Conservation (phyloP, 116 monocot genomes). For the Thalassia testudinum region DNA sequence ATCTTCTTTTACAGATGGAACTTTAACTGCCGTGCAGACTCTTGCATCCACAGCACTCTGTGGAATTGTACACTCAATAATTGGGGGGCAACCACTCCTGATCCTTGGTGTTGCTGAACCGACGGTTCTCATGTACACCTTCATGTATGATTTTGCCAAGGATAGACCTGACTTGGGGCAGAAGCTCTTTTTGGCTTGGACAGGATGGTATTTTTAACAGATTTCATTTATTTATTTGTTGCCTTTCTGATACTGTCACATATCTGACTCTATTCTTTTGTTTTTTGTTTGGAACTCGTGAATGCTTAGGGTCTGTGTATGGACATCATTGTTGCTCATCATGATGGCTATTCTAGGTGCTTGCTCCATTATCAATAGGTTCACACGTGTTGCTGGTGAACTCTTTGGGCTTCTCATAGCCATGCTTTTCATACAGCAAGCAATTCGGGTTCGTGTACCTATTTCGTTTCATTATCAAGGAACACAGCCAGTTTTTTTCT, state of each 20-base stretch:
- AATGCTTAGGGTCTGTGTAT: conserved; percentile 59
- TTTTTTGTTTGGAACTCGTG: too few species aligned
- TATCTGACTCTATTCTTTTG: not conserved
- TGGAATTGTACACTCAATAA: conserved; percentile 57
- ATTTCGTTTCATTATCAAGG: not conserved
- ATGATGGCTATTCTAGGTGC: conserved; percentile 53
- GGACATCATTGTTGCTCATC: conserved; percentile 60
- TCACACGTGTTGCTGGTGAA: conserved; percentile 66
- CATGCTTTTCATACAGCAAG: conserved; percentile 82
- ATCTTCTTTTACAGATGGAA: conserved; percentile 23
- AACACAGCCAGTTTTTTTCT: too few species aligned
- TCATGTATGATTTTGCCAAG: conserved; percentile 72
- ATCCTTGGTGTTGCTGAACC: conserved; percentile 79
- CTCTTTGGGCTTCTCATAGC: conserved; percentile 69
- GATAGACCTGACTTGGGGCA: conserved; percentile 41
- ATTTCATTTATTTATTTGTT: not conserved
- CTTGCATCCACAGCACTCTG: conserved; percentile 66
- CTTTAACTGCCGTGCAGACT: conserved; percentile 62
- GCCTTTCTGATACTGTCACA: not conserved
- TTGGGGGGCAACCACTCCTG: conserved; percentile 65
- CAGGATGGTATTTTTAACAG: conserved; percentile 37
- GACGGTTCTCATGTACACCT: conserved; percentile 74
- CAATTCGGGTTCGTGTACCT: conserved; percentile 45
- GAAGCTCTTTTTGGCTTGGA: conserved; percentile 52
- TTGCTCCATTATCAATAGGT: conserved; percentile 74